Evolutionary conservation across 192 early-diverging fungal genomes (phyloP), one percentile per base, ranked within the genome.

Genomic region (Backusella liffmaniae): DNA sequence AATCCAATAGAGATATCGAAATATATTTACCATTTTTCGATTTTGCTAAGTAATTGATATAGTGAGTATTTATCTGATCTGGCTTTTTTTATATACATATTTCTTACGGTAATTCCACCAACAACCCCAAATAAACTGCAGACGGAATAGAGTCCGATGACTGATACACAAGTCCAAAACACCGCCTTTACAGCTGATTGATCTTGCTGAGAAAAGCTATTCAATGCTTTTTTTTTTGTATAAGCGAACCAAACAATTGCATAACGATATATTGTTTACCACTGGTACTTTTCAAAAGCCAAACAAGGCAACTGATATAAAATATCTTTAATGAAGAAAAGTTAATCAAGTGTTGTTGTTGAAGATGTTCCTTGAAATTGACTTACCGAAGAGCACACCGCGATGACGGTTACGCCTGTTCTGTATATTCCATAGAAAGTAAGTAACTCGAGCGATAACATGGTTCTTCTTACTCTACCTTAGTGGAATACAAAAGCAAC

Each of bases 401-500:
- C 67, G 10, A 68, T 68, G 34, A 37, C 35, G 4, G 67, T 68
- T 39, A 68, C 67, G n/a, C 67, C 67, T 5, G 67, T 68, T 68
- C 67, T 68, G 34, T 36, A 5, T 16, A 6, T 37, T 37, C 8
- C 37, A 37, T 37, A 37, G 8, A 37, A 49, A 16, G 10, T n/a
- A 37, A 37, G 18, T 36, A 36, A 36, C 2, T n/a, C n/a, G 4
- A 49, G 18, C 21, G 16, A 37, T 67, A 37, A 18, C 23, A 37
- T 49, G 0, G 3, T 13, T n/a, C 21, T 41, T 21, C 39, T 6
- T 68, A 12, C 8, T 68, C 39, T 39, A 68, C 67, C 67, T 68
- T 23, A 68, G 39, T 23, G 67, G 67, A 39, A 68, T 68, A 68
- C 67, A 68, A 68, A 68, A 68, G n/a, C 67, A 68, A 26, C 67